Percentiles rank a stretch among this genome's conserved stretches.
phyloP scores from a whole-genome alignment of 257 asterid genomes.

The Buddleja alternifolia region DNA sequence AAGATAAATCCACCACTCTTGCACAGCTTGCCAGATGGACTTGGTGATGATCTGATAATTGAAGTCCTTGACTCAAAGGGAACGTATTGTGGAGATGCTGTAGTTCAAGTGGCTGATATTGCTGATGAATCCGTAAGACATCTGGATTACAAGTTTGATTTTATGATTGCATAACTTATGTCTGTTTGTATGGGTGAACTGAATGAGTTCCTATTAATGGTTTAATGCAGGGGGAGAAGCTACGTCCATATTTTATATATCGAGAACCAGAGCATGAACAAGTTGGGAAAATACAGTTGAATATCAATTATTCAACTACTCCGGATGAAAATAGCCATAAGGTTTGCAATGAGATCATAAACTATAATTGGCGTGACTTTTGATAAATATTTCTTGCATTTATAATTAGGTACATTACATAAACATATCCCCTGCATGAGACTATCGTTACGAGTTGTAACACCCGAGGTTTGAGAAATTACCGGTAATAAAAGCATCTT shows the following conservation, averaged over 20 bases:
- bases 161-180: background rate
- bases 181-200: background rate
- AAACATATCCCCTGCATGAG: too few relatives aligned
- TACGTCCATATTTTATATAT: conserved; percentile 59
- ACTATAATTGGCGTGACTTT: background rate
- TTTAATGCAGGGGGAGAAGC: conserved; percentile 56
- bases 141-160: background rate
- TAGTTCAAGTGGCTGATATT: conserved; percentile 62
- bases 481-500: too few relatives aligned
- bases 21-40: conserved; percentile 60
- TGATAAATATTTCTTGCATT: too few relatives aligned
- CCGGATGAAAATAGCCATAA: conserved; percentile 50
- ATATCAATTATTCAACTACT: conserved; percentile 53
- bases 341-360: conserved; percentile 13
- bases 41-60: conserved; percentile 60
- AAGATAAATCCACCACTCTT: conserved; percentile 5
- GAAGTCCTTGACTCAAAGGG: conserved; percentile 65
- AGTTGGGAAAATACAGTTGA: conserved; percentile 62
- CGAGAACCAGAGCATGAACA: conserved; percentile 66
- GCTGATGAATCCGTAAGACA: conserved; percentile 63
- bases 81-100: conserved; percentile 50
- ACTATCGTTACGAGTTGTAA: too few relatives aligned
- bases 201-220: background rate
- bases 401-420: too few relatives aligned
- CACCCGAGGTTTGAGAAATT: too few relatives aligned